These are phyloP conservation scores for Huntiella decipiens DNA, from an alignment of 2,329 filamentous ascomycete species.

Conservation along the genomic window DNA sequence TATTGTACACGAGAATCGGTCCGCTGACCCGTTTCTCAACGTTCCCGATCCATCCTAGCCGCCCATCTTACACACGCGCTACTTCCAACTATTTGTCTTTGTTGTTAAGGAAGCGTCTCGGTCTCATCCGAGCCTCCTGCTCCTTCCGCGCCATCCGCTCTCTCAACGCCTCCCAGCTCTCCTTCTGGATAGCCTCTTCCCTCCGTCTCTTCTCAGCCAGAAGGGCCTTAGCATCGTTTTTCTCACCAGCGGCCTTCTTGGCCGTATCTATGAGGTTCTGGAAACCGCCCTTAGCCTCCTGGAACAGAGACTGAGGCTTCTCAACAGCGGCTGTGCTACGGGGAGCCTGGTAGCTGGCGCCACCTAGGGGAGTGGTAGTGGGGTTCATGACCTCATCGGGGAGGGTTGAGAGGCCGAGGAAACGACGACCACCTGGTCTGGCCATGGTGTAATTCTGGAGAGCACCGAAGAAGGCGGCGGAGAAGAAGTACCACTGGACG, in stretches of 20 bases:
- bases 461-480: conserved; percentile 18
- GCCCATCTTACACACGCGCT: background rate
- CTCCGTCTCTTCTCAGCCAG: conserved; percentile 20
- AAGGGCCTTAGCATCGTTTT: conserved; percentile 17
- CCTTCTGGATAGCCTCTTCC: conserved; percentile 17
- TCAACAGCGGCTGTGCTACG: conserved; percentile 13
- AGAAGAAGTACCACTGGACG: conserved; percentile 30
- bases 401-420: conserved; percentile 20
- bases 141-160: conserved; percentile 19
- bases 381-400: conserved; percentile 12
- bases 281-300: conserved; percentile 22
- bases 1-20: conserved; percentile 11
- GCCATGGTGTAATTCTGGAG: conserved; percentile 21
- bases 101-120: conserved; percentile 10
- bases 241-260: conserved; percentile 19
- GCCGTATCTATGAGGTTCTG: conserved; percentile 14
- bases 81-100: too few relatives aligned
- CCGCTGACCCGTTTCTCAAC: background rate
- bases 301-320: conserved; percentile 17
- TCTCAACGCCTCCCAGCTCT: conserved; percentile 16
- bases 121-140: conserved; percentile 19
- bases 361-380: background rate
- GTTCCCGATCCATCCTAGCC: background rate
- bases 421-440: conserved; percentile 22
- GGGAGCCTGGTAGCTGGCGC: conserved; percentile 20